Base-by-base conservation (phyloP, 108 stramenopile species). In the Cyclotella choctawhatcheeana region DNA sequence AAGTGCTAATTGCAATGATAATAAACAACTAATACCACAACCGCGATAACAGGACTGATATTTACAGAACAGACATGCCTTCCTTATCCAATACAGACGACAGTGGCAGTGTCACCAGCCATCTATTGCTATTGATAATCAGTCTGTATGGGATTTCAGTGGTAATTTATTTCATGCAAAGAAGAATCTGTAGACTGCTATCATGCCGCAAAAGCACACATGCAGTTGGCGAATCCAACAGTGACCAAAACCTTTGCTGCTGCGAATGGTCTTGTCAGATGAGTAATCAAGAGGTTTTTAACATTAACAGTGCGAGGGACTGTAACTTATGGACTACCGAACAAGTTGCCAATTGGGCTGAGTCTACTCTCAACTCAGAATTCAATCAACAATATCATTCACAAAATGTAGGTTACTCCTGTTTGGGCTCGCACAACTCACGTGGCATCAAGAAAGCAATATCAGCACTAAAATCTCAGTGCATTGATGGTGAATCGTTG, bases 401-500 rank as follows among this genome's bases (percentile, higher is more conserved):
- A 20, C 27, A 16, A 30, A n/a, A 52, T 18, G 65, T 27, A 0
- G 55, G 31, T 25, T 22, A 43, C 40, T 50, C 43, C 32, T 32
- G 31, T n/a, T 1, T 4, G 16, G 2, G 10, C 24, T n/a, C n/a
- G 10, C 24, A 52, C 51, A 52, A 52, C 21, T 22, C 30, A 6
- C 0, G 16, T 37, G 64, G 44, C 7, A 30, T 71, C 35, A 32
- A 60, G 22, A 45, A n/a, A 20, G 55, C 77, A 55, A 59, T 78
- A 10, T 5, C 27, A 43, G 64, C 58, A 32, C 32, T 78, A 45
- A 48, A 25, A 24, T 0, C 59, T 10, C 64, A 78, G 33, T 55
- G 45, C 1, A 71, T 78, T 29, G 69, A 78, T 58, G 77, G 77
- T 17, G 12, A 10, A 13, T 65, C 69, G 22, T 67, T 78, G 21